Conservation (phyloP, 768 basidiomycete genomes). For the Trichaptum fuscoviolaceum region DNA sequence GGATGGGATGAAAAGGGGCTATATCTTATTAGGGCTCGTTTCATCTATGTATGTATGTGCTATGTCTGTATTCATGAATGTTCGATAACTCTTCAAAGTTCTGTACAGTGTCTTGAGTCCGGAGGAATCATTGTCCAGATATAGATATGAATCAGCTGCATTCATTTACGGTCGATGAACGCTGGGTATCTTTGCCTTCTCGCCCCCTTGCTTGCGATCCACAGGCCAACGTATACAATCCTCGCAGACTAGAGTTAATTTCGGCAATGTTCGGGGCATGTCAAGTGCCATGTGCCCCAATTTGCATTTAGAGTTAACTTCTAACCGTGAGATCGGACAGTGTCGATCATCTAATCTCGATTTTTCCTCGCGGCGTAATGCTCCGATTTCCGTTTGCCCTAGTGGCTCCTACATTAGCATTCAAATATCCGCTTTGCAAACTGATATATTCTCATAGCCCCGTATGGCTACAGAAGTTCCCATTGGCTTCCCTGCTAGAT, state of each 20-base stretch:
- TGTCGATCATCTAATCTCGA: constrained; percentile 6
- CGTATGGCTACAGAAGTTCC: neutral
- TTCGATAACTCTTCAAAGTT: too few relatives aligned
- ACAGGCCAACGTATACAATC: neutral
- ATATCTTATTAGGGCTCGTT: too few relatives aligned
- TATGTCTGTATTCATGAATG: too few relatives aligned
- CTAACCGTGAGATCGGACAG: constrained; percentile 3
- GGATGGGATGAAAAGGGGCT: too few relatives aligned
- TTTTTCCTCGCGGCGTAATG: neutral
- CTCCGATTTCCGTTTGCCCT: neutral
- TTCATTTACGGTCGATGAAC: too few relatives aligned
- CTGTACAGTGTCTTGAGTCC: too few relatives aligned
- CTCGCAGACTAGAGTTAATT: neutral
- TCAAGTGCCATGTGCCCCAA: constrained; percentile 1
- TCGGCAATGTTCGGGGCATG: neutral
- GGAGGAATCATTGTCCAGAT: too few relatives aligned
- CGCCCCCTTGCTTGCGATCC: neutral
- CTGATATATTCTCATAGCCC: neutral
- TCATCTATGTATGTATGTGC: too few relatives aligned
- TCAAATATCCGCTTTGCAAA: neutral
- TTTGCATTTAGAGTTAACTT: constrained; percentile 4
- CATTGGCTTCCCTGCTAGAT: neutral
- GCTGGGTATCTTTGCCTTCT: neutral
- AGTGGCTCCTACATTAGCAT: neutral
- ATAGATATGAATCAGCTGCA: too few relatives aligned